phyloP scores from a whole-genome alignment of 2,329 filamentous ascomycete genomes.

The Fusarium musae region DNA sequence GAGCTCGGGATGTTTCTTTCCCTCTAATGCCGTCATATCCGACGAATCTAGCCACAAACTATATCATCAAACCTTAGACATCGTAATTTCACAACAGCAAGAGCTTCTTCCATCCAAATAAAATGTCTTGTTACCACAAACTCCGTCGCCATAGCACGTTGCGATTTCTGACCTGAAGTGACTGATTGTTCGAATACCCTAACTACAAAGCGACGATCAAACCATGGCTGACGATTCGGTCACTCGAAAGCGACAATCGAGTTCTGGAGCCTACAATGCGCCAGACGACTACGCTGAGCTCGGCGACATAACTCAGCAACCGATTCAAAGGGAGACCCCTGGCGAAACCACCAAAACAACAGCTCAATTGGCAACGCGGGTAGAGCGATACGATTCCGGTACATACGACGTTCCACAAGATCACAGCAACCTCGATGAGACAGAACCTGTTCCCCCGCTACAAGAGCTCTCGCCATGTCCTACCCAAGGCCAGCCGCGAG shows the following conservation, averaged over 20 bases:
- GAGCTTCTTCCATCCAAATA: background rate
- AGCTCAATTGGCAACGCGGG: background rate
- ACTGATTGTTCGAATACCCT: background rate
- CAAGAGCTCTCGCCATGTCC: constrained; percentile 1
- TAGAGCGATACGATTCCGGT: constrained; percentile 17
- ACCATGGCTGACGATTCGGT: constrained; percentile 5
- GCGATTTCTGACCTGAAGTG: background rate
- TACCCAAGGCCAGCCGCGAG: constrained; percentile 5
- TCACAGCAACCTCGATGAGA: constrained; percentile 58
- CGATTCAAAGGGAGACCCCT: background rate
- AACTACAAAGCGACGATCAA: background rate
- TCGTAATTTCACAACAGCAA: background rate
- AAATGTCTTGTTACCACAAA: background rate
- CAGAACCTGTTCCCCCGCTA: constrained; percentile 31
- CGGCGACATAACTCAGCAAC: background rate
- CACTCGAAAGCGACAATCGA: background rate
- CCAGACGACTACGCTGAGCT: constrained; percentile 4
- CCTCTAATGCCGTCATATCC: constrained; percentile 43
- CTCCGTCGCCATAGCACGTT: background rate
- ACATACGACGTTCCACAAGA: constrained; percentile 44
- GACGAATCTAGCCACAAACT: constrained; percentile 13
- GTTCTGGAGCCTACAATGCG: background rate
- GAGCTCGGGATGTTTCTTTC: constrained; percentile 26
- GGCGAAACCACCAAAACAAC: background rate
- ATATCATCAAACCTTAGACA: constrained; percentile 15